phyloP scores from a whole-genome alignment of 73 alveolate genomes.

The Paramecium octaurelia region DNA sequence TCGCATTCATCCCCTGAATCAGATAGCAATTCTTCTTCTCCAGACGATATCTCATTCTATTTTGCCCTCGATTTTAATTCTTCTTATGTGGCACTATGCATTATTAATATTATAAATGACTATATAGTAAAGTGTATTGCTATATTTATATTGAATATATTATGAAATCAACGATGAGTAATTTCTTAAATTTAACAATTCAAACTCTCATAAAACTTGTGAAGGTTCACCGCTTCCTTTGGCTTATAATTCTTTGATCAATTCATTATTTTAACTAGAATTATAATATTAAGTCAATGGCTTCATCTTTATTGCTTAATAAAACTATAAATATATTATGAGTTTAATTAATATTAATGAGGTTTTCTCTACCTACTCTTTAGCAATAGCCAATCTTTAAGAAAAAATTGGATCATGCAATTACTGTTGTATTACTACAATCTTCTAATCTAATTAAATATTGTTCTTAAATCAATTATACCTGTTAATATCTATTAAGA shows the following conservation, averaged over 20 bases:
- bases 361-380: background rate
- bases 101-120: background rate
- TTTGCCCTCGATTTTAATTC: conserved; percentile 5
- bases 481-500: too few relatives aligned
- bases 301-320: background rate
- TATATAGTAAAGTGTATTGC: background rate
- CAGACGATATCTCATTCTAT: conserved; percentile 9
- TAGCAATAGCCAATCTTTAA: background rate
- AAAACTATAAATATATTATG: background rate
- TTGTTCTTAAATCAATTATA: too few relatives aligned
- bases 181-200: background rate
- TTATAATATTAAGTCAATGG: background rate
- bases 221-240: conserved; percentile 42
- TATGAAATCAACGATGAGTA: background rate
- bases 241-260: background rate
- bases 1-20: background rate
- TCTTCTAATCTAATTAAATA: too few relatives aligned
- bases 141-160: background rate
- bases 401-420: background rate
- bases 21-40: background rate
- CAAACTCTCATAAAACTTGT: conserved; percentile 12
- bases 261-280: background rate
- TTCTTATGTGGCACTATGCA: conserved; percentile 11
- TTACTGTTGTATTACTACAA: too few relatives aligned
- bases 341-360: background rate